Conservation (phyloP, 768 basidiomycete species). For the Pleurotus tuoliensis region DNA sequence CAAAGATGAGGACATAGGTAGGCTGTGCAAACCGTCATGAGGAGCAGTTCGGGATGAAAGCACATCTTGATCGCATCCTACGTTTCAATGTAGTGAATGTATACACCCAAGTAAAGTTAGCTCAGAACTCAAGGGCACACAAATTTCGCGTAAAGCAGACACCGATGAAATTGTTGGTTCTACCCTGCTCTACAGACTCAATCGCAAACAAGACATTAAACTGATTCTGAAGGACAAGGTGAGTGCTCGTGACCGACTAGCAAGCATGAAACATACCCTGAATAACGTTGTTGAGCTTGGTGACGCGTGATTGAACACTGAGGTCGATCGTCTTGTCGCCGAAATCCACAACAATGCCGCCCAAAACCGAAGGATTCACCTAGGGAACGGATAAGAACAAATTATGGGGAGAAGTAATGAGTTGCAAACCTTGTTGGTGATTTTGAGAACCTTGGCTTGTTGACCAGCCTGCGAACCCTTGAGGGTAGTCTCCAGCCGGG, state of each 20-base stretch:
- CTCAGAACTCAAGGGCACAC: not conserved
- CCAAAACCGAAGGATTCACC: constrained; percentile 91
- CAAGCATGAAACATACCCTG: constrained; percentile 53
- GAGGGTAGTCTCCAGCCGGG: constrained; percentile 78
- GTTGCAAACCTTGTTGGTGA: constrained; percentile 79
- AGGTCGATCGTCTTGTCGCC: constrained; percentile 98
- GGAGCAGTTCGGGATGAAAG: no score
- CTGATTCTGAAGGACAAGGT: constrained; percentile 27
- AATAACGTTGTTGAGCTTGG: constrained; percentile 87
- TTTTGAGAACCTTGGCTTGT: constrained; percentile 82
- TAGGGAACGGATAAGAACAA: constrained; percentile 23
- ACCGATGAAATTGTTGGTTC: constrained; percentile 14
- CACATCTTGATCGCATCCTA: no score
- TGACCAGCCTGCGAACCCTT: constrained; percentile 85
- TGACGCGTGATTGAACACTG: constrained; percentile 90
- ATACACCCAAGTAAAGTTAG: no score
- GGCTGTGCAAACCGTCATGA: no score
- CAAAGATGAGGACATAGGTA: no score
- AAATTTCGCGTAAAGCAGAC: constrained; percentile 9
- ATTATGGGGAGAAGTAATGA: constrained; percentile 3
- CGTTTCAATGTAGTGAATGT: no score
- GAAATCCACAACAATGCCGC: constrained; percentile 93
- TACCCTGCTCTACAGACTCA: constrained; percentile 10
- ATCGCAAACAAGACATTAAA: constrained; percentile 21
- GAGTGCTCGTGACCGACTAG: constrained; percentile 1